Evolutionary conservation across 768 basidiomycete genomes (phyloP).

Genomic region (Lactarius quietus): DNA sequence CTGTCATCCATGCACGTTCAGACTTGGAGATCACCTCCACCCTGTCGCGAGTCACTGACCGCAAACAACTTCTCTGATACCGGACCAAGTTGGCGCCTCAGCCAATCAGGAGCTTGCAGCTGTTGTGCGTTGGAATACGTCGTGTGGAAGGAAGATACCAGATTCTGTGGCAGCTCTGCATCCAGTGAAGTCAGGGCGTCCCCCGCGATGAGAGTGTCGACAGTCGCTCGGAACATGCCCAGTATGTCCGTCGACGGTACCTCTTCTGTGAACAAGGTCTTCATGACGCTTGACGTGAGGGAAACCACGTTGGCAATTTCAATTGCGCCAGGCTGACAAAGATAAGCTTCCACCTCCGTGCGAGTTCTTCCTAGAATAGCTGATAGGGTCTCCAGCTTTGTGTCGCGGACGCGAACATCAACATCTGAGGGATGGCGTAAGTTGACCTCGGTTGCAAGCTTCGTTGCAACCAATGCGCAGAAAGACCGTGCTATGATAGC

Average conservation of each 20-base stretch:
- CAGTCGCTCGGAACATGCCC: not conserved
- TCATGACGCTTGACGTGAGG: not conserved
- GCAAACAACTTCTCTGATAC: not conserved
- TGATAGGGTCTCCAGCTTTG: no score
- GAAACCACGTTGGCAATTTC: not conserved
- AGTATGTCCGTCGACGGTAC: not conserved
- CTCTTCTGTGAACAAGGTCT: not conserved
- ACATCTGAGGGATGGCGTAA: no score
- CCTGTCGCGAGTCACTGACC: no score
- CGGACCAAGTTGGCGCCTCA: rapidly evolving
- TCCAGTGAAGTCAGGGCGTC: not conserved
- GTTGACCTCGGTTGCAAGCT: no score
- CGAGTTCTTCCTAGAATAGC: not conserved
- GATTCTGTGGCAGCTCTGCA: not conserved
- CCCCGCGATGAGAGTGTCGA: not conserved
- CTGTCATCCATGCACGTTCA: no score
- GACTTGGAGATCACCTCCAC: no score
- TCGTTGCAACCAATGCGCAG: no score
- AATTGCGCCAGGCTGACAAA: not conserved
- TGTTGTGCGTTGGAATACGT: not conserved
- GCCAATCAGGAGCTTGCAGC: not conserved
- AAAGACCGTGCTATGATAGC: no score
- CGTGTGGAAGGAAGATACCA: not conserved
- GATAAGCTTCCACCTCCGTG: not conserved
- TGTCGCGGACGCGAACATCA: no score